Base-by-base conservation (phyloP, 2,329 filamentous ascomycete genomes). In the Talaromyces sp. region DNA sequence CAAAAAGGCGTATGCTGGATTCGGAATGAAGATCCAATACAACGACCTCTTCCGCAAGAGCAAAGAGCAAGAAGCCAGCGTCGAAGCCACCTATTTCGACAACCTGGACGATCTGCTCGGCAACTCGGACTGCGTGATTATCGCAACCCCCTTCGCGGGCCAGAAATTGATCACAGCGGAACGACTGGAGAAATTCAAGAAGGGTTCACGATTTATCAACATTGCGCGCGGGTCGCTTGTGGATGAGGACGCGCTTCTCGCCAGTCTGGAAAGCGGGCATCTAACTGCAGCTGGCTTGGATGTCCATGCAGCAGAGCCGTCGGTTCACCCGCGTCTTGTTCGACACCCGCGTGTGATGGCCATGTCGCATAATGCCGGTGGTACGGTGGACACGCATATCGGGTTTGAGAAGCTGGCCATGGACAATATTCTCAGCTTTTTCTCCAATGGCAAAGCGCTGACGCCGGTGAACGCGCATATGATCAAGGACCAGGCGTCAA, bases 391-490 rank as follows among this genome's bases (percentile, higher is more conserved):
- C 64, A 78, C 78, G 19, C 80, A 82, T 69, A 70, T 81, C 59
- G 78, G 79, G 44, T 82, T 82, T 68, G 81, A 83, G 71, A 66
- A 68, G 49, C 52, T 74, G 57, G 69, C 69, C 9, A 81, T 82
- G 72, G 78, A 82, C 72, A 83, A 83, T 67, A 70, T 82, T 32
- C 54, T 67, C 22, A 65, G 63, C 11, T 72, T 70, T 61, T 61
- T 69, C 11, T 67, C 68, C 15, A 75, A 66, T 2, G 76, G 78
- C 56, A 73, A 72, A 63, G 71, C 71, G 0, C 44, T 72, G 33
- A 72, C 87, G 58, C 84, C 87, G 0, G 87, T 89, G 13, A 90
- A 90, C 69, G 36, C 85, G 72, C 80, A 85, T 54, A 81, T 80
- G 70, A 64, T 88, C 54, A 74, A 70, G 64, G 64, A 65, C 58